Evolutionary conservation across 768 basidiomycete species (phyloP), one percentile per base, ranked within the genome.

Genomic region (Kwoniella bestiolae): DNA sequence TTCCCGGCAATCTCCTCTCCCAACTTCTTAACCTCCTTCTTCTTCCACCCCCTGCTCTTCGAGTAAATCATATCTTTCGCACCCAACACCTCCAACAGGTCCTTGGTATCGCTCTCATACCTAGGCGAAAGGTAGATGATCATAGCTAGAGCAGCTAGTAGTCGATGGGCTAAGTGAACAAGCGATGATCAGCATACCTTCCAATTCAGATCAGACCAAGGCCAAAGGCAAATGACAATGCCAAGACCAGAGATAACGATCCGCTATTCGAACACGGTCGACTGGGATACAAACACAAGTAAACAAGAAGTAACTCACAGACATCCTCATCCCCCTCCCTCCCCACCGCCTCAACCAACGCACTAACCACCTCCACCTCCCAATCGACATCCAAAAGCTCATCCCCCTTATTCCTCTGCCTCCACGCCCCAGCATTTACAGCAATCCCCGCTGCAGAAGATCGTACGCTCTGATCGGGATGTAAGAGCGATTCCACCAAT

Each of bases 141-240:
- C 73, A 91, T 86, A 0, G 87, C 93, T 34, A 97, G 82, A 5
- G 89, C 88, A 2, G 91, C 92, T 0, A 86, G 84, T 45, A 96
- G 82, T 12, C 93, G 90, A 78, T 96, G 91, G 1, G 94, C 91
- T 91, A 29, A n/a, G n/a, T n/a, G n/a, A n/a, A n/a, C n/a, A n/a
- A n/a, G n/a, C n/a, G n/a, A n/a, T n/a, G n/a, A n/a, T n/a, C n/a
- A n/a, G n/a, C n/a, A n/a, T n/a, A n/a, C n/a, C n/a, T n/a, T n/a
- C n/a, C n/a, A n/a, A n/a, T n/a, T n/a, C n/a, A n/a, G n/a, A n/a
- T n/a, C n/a, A n/a, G n/a, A n/a, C n/a, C n/a, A n/a, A n/a, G n/a
- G n/a, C n/a, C n/a, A n/a, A n/a, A n/a, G n/a, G n/a, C n/a, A n/a
- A n/a, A n/a, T n/a, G n/a, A n/a, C n/a, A n/a, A n/a, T n/a, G n/a